A percentile compares a stretch with the other conserved stretches of the same genome.
Evolutionary conservation across 2,329 filamentous ascomycete genomes (phyloP).

Genomic region (Clonostachys rosea): DNA sequence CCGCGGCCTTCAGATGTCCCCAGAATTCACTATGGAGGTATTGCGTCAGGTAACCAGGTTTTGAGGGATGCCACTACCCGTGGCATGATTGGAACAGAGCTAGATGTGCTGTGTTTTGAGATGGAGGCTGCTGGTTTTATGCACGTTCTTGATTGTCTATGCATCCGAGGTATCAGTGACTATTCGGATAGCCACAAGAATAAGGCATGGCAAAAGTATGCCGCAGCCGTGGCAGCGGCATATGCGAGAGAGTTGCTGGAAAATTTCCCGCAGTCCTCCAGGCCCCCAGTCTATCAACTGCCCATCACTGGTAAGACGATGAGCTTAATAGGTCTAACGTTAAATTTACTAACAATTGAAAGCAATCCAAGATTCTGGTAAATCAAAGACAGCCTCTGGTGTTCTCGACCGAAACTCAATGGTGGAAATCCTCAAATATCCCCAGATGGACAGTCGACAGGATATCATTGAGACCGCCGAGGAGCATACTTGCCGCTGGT

Average conservation of each 20-base stretch:
- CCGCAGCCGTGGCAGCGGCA: slow-evolving; percentile 14
- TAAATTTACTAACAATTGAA: no score
- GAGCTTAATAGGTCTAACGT: no score
- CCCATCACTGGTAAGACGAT: no score
- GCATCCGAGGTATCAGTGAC: slow-evolving; percentile 23
- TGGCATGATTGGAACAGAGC: slow-evolving; percentile 22
- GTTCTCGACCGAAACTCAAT: slow-evolving; percentile 1
- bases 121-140: slow-evolving; percentile 7
- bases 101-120: slow-evolving; percentile 1
- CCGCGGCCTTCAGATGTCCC: neutral
- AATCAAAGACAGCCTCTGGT: neutral
- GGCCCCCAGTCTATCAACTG: no score
- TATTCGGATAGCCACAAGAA: slow-evolving; percentile 22
- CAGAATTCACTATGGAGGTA: slow-evolving; percentile 20
- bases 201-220: slow-evolving; percentile 15
- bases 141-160: slow-evolving; percentile 20
- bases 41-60: slow-evolving; percentile 25
- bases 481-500: slow-evolving; percentile 9
- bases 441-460: slow-evolving; percentile 6
- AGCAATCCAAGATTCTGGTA: no score
- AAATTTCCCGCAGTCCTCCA: neutral
- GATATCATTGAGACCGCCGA: slow-evolving; percentile 5
- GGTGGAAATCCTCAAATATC: slow-evolving; percentile 6
- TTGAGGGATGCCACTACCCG: slow-evolving; percentile 19
- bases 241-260: slow-evolving; percentile 10